Percentiles rank a stretch among this genome's conserved stretches.
phyloP scores from a whole-genome alignment of 345 rosid species.

The Turnera subulata region DNA sequence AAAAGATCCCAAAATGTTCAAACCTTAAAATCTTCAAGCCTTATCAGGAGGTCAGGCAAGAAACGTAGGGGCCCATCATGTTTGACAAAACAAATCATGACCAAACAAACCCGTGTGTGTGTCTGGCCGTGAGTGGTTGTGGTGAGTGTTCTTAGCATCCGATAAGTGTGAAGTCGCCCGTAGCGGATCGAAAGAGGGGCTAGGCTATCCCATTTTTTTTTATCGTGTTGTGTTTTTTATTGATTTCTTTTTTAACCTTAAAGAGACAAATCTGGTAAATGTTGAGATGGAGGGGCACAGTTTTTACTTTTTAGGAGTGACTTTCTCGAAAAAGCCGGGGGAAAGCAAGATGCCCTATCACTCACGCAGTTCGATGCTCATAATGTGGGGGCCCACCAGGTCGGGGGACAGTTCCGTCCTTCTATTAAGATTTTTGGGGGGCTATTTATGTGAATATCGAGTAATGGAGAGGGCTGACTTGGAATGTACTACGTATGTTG shows the following conservation, averaged over 20 bases:
- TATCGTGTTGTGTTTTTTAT: too few species aligned
- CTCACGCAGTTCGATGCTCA: neutral
- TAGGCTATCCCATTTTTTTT: too few species aligned
- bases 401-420: neutral
- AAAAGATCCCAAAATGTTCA: too few species aligned
- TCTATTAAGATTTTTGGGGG: neutral
- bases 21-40: too few species aligned
- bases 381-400: neutral
- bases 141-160: neutral
- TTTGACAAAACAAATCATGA: neutral
- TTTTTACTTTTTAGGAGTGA: neutral
- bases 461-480: neutral
- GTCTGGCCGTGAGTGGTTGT: too few species aligned
- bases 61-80: too few species aligned
- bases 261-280: neutral
- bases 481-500: too few species aligned
- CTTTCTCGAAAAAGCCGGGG: slow-evolving; percentile 8
- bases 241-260: neutral
- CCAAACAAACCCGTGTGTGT: too few species aligned
- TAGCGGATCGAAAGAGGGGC: neutral
- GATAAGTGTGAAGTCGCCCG: neutral
- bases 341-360: slow-evolving; percentile 3
- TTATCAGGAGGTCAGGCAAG: too few species aligned
- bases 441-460: neutral
- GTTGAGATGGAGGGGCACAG: neutral